phyloP scores from a whole-genome alignment of 2,329 filamentous ascomycete genomes.

The Alternaria solani region DNA sequence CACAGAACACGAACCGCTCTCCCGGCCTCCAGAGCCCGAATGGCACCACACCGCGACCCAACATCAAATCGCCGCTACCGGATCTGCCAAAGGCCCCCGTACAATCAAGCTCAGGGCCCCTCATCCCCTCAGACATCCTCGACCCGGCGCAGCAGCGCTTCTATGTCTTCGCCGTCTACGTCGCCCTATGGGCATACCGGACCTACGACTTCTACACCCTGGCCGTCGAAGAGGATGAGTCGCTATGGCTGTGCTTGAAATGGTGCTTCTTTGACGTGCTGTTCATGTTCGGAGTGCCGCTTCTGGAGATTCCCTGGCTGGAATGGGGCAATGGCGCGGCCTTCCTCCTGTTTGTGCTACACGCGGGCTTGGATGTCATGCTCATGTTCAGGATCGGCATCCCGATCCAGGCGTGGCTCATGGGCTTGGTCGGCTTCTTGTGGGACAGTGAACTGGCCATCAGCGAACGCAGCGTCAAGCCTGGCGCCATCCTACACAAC shows the following conservation, averaged over 20 bases:
- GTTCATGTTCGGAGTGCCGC: slow-evolving; percentile 86
- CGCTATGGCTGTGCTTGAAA: slow-evolving; percentile 91
- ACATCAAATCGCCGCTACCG: slow-evolving; percentile 45
- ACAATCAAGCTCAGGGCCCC: slow-evolving; percentile 58
- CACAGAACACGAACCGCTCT: slow-evolving; percentile 56
- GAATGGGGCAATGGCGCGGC: slow-evolving; percentile 84
- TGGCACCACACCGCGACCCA: slow-evolving; percentile 39
- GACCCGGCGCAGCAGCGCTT: slow-evolving; percentile 92
- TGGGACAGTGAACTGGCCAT: slow-evolving; percentile 94
- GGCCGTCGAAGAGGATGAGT: slow-evolving; percentile 82
- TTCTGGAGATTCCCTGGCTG: slow-evolving; percentile 93
- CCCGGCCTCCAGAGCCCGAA: slow-evolving; percentile 36
- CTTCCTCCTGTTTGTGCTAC: slow-evolving; percentile 72
- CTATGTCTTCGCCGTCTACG: slow-evolving; percentile 83
- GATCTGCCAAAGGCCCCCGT: slow-evolving; percentile 40
- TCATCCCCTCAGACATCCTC: slow-evolving; percentile 82
- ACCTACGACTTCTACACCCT: slow-evolving; percentile 84
- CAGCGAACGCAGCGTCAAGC: slow-evolving; percentile 91
- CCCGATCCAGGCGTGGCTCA: slow-evolving; percentile 76
- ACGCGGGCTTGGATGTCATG: slow-evolving; percentile 79
- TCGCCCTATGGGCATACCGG: slow-evolving; percentile 79
- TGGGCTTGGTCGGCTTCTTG: slow-evolving; percentile 77
- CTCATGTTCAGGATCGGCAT: slow-evolving; percentile 92
- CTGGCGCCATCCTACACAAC: slow-evolving; percentile 87
- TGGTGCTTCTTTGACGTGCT: slow-evolving; percentile 88